Conservation (phyloP, 139 green algal species). For the Picochlorum sp. region DNA sequence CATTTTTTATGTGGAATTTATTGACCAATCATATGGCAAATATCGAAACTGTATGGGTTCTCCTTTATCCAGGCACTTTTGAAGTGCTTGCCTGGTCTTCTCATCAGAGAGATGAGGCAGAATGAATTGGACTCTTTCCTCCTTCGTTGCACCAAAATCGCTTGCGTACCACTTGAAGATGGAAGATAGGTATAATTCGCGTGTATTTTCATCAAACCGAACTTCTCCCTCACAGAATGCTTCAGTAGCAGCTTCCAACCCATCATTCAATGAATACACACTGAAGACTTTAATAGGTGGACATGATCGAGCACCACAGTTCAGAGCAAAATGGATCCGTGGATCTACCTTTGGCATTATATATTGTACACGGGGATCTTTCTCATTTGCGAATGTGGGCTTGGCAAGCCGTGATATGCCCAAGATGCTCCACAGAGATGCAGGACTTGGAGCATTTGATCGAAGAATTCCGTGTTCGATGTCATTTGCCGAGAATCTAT, state of each 20-base stretch:
- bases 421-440: slow-evolving; percentile 38
- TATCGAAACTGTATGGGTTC: no score
- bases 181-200: slow-evolving; percentile 58
- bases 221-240: slow-evolving; percentile 59
- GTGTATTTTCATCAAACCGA: slow-evolving; percentile 36
- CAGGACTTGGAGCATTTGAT: slow-evolving; percentile 59
- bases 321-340: slow-evolving; percentile 92
- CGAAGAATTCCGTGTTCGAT: slow-evolving; percentile 92
- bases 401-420: slow-evolving; percentile 33
- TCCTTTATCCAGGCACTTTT: no score
- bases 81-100: no score
- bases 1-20: no score
- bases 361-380: slow-evolving; percentile 38
- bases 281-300: slow-evolving; percentile 86
- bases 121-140: no score
- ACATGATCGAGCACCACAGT: slow-evolving; percentile 87
- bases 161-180: slow-evolving; percentile 85
- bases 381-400: slow-evolving; percentile 29
- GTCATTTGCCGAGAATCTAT: slow-evolving; percentile 68
- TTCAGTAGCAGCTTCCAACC: slow-evolving; percentile 50
- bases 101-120: no score
- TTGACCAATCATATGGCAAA: no score
- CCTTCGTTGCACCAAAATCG: slow-evolving; percentile 59
- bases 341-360: slow-evolving; percentile 55
- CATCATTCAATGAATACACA: slow-evolving; percentile 62